Evolutionary conservation across 2,329 filamentous ascomycete genomes (phyloP).

Genomic region (Escovopsis sp.): DNA sequence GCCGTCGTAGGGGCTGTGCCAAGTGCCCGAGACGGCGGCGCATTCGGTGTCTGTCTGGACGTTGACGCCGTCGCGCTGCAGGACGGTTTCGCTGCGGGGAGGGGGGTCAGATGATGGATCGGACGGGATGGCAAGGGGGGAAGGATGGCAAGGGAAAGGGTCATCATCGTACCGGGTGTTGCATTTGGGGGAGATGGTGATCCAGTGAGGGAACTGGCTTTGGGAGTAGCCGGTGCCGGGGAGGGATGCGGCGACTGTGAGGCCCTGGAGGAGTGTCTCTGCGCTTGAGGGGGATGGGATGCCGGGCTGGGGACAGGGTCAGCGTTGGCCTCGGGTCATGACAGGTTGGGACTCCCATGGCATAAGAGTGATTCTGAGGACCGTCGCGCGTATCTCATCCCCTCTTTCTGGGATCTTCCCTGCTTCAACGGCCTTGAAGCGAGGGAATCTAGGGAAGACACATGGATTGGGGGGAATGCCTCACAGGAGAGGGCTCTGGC

Average conservation of each 20-base stretch:
- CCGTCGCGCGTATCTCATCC: too few species aligned
- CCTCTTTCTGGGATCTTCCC: too few species aligned
- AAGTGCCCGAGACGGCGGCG: slow-evolving; percentile 48
- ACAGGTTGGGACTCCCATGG: too few species aligned
- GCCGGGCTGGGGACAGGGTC: slow-evolving; percentile 29
- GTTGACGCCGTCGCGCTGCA: slow-evolving; percentile 56
- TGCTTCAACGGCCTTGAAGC: too few species aligned
- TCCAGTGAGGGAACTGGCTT: slow-evolving; percentile 58
- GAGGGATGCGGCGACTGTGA: slow-evolving; percentile 43
- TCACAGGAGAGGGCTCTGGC: slow-evolving; percentile 15
- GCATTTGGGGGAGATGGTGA: slow-evolving; percentile 49
- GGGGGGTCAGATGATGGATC: too few species aligned
- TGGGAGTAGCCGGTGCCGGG: slow-evolving; percentile 47
- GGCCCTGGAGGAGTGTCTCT: slow-evolving; percentile 37
- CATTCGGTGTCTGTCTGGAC: slow-evolving; percentile 48
- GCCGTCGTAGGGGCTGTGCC: slow-evolving; percentile 62
- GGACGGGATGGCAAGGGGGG: too few species aligned
- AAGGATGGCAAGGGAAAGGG: too few species aligned
- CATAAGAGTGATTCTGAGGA: too few species aligned
- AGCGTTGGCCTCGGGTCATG: background rate
- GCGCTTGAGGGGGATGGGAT: slow-evolving; percentile 47
- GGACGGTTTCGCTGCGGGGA: slow-evolving; percentile 52
- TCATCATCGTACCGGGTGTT: slow-evolving; percentile 41
- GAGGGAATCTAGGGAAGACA: too few species aligned
- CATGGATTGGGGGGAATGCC: background rate